Conservation (phyloP, 2,329 filamentous ascomycete species). For the Cladosporium austrohemisphaericum region DNA sequence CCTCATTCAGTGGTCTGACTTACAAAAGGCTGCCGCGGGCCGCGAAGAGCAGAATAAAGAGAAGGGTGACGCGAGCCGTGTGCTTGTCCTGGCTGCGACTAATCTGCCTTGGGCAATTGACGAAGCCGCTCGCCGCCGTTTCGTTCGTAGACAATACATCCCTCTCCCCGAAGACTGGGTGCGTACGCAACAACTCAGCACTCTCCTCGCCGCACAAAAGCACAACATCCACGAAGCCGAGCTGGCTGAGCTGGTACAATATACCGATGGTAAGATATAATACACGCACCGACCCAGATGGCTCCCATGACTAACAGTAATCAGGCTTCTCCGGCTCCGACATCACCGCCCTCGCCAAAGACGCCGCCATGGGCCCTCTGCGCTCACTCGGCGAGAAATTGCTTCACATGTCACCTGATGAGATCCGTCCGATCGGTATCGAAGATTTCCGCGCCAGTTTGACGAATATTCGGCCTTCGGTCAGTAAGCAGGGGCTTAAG, state of each 20-base stretch:
- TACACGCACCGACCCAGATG: not conserved
- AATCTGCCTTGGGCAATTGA: slow-evolving; percentile 98
- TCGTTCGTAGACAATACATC: slow-evolving; percentile 93
- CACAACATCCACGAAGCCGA: slow-evolving; percentile 71
- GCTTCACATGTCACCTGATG: slow-evolving; percentile 86
- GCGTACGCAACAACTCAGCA: slow-evolving; percentile 72
- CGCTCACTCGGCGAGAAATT: slow-evolving; percentile 85
- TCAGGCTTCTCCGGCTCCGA: slow-evolving; percentile 95
- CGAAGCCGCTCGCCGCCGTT: slow-evolving; percentile 84
- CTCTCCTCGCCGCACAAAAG: slow-evolving; percentile 80
- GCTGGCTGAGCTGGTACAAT: slow-evolving; percentile 66
- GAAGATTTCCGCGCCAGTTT: slow-evolving; percentile 82
- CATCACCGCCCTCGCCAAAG: slow-evolving; percentile 93
- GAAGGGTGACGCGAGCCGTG: slow-evolving; percentile 76
- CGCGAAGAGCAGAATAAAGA: slow-evolving; percentile 67
- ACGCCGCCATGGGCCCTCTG: slow-evolving; percentile 94
- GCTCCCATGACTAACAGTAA: not conserved
- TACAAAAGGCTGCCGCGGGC: slow-evolving; percentile 87
- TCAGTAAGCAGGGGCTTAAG: slow-evolving; percentile 77
- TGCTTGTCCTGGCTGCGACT: slow-evolving; percentile 89
- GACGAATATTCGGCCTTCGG: slow-evolving; percentile 80
- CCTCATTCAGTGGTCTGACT: slow-evolving; percentile 92
- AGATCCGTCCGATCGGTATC: slow-evolving; percentile 82
- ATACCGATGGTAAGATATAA: slow-evolving; percentile 77
- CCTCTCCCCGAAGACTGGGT: slow-evolving; percentile 84